phyloP scores from a whole-genome alignment of 345 rosid genomes.

The Abelmoschus esculentus region DNA sequence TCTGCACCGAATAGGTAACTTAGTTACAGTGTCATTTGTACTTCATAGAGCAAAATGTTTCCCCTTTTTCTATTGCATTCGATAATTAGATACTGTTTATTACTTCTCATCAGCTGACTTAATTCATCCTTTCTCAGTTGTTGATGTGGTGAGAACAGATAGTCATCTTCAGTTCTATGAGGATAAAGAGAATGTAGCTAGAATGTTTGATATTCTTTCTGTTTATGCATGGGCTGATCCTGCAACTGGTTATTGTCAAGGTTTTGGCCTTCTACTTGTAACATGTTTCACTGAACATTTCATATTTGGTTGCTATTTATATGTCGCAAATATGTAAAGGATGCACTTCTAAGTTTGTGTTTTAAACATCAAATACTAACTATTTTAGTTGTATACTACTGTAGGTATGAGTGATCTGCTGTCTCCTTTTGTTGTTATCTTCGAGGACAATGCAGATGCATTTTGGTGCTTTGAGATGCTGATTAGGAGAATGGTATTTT shows the following conservation, averaged over 20 bases:
- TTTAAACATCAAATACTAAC: slow-evolving; percentile 7
- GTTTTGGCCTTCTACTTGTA: slow-evolving; percentile 26
- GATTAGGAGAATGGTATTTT: slow-evolving; percentile 72
- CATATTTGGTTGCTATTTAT: slow-evolving; percentile 4
- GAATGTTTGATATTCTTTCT: slow-evolving; percentile 93
- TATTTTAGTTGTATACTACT: slow-evolving; percentile 21
- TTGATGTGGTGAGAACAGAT: slow-evolving; percentile 94
- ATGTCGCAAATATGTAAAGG: neutral
- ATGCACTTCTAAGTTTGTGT: neutral
- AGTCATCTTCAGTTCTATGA: slow-evolving; percentile 85
- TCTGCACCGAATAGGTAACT: slow-evolving; percentile 73
- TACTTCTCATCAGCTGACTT: slow-evolving; percentile 13
- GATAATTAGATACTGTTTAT: neutral
- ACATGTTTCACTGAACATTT: neutral
- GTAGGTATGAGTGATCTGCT: slow-evolving; percentile 92
- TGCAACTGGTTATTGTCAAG: slow-evolving; percentile 94
- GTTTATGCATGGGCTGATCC: slow-evolving; percentile 98
- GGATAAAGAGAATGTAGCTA: slow-evolving; percentile 68
- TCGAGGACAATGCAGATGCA: slow-evolving; percentile 87
- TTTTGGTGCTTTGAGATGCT: slow-evolving; percentile 99
- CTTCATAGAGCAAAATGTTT: neutral
- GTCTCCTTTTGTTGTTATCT: slow-evolving; percentile 82
- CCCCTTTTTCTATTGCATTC: slow-evolving; percentile 6
- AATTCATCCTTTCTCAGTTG: slow-evolving; percentile 41
- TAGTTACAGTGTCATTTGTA: neutral